Conservation (phyloP, 176 grass and related monocot species). For the Oryza glumipatula region DNA sequence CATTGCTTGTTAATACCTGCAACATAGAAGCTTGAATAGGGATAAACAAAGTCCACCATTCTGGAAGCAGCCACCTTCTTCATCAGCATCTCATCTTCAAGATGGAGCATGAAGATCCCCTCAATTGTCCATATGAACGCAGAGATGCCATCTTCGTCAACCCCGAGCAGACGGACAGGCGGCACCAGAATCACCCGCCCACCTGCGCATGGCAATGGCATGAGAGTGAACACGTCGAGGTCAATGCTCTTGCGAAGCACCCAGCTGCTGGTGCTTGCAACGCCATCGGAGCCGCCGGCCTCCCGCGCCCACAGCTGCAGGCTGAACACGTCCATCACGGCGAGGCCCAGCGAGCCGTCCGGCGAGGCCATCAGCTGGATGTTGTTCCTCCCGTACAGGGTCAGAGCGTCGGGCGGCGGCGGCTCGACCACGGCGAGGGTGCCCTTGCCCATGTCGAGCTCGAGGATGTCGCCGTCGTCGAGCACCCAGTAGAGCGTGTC, state of each 20-base stretch:
- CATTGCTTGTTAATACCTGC: slow-evolving; percentile 17
- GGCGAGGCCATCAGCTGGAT: background rate
- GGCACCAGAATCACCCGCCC: background rate
- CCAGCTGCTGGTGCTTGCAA: background rate
- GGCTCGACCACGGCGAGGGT: background rate
- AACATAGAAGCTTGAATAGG: slow-evolving; percentile 30
- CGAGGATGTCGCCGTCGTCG: slow-evolving; percentile 11
- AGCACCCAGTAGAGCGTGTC: slow-evolving; percentile 16
- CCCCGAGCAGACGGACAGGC: background rate
- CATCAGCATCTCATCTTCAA: background rate
- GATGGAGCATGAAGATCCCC: background rate
- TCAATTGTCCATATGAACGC: background rate
- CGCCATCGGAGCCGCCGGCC: background rate
- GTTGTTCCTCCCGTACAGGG: background rate
- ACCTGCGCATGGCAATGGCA: too few relatives aligned
- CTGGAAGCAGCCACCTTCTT: background rate
- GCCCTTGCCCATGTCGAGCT: slow-evolving; percentile 3
- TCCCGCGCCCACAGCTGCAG: background rate
- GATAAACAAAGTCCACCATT: background rate
- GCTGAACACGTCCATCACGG: background rate
- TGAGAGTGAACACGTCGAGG: background rate
- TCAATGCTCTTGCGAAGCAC: background rate
- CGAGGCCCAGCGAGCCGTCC: background rate
- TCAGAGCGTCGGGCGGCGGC: background rate
- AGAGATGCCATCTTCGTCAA: background rate